Conservation (phyloP, 768 basidiomycete genomes). For the Amanita phalloides region DNA sequence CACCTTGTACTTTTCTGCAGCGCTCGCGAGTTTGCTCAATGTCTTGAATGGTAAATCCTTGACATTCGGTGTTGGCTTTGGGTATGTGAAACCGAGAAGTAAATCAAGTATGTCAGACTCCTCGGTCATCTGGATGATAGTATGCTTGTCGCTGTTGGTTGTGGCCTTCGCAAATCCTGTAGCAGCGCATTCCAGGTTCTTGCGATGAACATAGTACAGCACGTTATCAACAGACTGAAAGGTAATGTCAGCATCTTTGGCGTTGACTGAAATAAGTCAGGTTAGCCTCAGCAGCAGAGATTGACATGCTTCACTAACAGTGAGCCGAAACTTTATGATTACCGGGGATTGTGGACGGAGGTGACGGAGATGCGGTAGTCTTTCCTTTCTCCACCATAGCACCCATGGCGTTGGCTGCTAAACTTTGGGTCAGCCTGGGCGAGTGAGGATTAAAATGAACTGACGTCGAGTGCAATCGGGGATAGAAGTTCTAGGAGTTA, state of each 20-base stretch:
- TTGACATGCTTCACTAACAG: not conserved
- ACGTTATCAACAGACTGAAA: conserved; percentile 9
- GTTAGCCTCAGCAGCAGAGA: not conserved
- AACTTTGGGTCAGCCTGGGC: no score
- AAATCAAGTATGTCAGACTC: not conserved
- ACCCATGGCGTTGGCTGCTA: no score
- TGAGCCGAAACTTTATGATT: no score
- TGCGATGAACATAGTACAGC: conserved; percentile 5
- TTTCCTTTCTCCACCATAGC: no score
- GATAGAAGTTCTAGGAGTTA: no score
- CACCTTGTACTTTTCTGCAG: conserved; percentile 4
- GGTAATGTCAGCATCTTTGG: conserved; percentile 8
- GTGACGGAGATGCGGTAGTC: no score
- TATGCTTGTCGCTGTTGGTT: not conserved
- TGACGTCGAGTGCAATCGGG: no score
- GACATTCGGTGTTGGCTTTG: conserved; percentile 1
- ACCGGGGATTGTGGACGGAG: no score
- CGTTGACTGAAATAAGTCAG: conserved; percentile 3
- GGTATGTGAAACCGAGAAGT: conserved; percentile 10
- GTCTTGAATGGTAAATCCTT: not conserved
- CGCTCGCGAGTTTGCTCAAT: conserved; percentile 2
- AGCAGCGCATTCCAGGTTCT: conserved; percentile 7
- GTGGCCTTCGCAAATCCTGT: conserved; percentile 8
- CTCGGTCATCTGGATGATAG: conserved; percentile 6
- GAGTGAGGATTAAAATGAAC: no score